A percentile compares a stretch with the other conserved stretches of the same genome.
Conservation (phyloP, 257 asterid genomes). For the Solanum etuberosum region DNA sequence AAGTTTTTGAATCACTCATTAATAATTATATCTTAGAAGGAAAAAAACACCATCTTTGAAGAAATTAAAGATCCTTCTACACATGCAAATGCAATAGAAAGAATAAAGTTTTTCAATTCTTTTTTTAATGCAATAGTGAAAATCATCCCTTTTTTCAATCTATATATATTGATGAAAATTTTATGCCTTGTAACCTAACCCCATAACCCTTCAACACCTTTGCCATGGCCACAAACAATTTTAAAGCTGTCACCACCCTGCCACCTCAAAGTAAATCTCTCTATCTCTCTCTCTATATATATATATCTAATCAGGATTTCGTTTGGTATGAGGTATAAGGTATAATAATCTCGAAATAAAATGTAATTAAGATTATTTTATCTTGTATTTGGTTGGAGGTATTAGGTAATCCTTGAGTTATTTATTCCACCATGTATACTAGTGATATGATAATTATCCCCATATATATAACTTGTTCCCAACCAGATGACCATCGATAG, state of each 20-base stretch:
- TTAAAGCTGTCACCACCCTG: background rate
- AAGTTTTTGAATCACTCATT: background rate
- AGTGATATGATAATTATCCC: background rate
- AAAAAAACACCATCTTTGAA: background rate
- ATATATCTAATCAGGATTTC: no score
- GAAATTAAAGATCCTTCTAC: background rate
- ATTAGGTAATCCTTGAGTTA: no score
- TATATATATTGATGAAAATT: background rate
- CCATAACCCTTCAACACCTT: background rate
- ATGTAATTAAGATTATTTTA: no score
- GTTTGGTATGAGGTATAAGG: background rate
- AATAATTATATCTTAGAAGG: background rate
- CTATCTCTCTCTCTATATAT: background rate
- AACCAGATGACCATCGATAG: background rate
- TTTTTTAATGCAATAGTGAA: no score
- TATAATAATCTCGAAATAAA: no score
- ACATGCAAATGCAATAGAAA: background rate
- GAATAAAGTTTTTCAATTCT: background rate
- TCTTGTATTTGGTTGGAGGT: background rate
- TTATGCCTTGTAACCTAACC: background rate
- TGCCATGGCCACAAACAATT: background rate
- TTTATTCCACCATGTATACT: background rate
- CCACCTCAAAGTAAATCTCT: background rate
- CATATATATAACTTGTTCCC: background rate
- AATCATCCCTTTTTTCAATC: background rate